A percentile compares a stretch with the other conserved stretches of the same genome.
phyloP scores from a whole-genome alignment of 495 filamentous ascomycete genomes.

The Ramalina peruviana region DNA sequence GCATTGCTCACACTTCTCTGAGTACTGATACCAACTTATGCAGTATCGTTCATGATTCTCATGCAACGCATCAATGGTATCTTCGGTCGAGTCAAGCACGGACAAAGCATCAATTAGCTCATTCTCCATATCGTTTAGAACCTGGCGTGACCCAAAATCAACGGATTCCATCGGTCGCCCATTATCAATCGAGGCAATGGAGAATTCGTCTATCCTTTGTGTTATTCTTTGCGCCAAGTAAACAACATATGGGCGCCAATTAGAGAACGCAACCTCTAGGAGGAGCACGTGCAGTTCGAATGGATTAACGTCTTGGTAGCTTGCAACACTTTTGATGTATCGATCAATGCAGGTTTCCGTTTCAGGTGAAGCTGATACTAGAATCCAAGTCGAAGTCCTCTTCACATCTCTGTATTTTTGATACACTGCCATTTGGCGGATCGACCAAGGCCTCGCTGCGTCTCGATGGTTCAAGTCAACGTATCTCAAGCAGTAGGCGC shows the following conservation, averaged over 20 bases:
- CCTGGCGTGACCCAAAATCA: constrained; percentile 11
- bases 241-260: constrained; percentile 14
- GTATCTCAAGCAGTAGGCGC: constrained; percentile 17
- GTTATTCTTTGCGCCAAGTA: constrained; percentile 6
- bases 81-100: constrained; percentile 9
- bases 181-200: background rate
- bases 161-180: background rate
- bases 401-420: constrained; percentile 8
- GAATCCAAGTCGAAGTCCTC: constrained; percentile 13
- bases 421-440: constrained; percentile 21
- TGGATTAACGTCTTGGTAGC: background rate
- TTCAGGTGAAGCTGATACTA: constrained; percentile 17
- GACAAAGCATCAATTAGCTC: constrained; percentile 9
- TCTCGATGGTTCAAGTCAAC: constrained; percentile 15
- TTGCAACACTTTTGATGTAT: background rate
- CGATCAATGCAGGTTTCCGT: constrained; percentile 1
- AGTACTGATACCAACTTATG: background rate
- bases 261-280: constrained; percentile 5
- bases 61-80: constrained; percentile 8
- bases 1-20: background rate
- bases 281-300: constrained; percentile 13
- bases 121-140: constrained; percentile 15
- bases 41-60: constrained; percentile 4
- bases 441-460: constrained; percentile 18
- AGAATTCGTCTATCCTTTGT: constrained; percentile 4